A percentile compares a stretch with the other conserved stretches of the same genome.
phyloP scores from a whole-genome alignment of 768 basidiomycete genomes.

The Pulveroboletus sp. region DNA sequence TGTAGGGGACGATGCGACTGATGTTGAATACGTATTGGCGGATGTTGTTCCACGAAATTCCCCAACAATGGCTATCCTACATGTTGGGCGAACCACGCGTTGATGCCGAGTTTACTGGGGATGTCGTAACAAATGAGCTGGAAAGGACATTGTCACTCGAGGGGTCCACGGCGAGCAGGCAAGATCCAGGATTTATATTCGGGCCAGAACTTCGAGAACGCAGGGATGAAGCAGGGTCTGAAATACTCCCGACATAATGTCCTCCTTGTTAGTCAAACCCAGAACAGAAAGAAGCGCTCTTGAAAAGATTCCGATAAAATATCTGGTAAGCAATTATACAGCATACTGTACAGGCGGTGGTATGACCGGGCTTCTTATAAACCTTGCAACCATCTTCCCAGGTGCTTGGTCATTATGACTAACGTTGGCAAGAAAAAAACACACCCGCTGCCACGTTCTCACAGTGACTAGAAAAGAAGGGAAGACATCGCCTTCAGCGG shows the following conservation, averaged over 20 bases:
- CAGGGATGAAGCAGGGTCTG: too few relatives aligned
- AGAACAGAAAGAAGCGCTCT: not conserved
- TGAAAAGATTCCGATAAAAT: not conserved
- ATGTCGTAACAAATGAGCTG: constrained; percentile 44
- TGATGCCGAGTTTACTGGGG: constrained; percentile 26
- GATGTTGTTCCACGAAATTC: not conserved
- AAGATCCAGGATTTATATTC: constrained; percentile 5
- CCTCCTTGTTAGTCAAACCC: not conserved
- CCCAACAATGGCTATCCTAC: constrained; percentile 19
- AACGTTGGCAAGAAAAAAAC: constrained; percentile 7
- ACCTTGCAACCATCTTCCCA: constrained; percentile 6
- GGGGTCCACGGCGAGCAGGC: not conserved
- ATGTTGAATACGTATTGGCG: constrained; percentile 36
- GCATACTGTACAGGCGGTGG: not conserved
- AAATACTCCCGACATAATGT: not conserved
- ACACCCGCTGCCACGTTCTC: constrained; percentile 7
- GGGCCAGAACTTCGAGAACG: not conserved
- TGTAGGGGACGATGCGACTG: constrained; percentile 36
- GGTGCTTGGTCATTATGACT: constrained; percentile 13
- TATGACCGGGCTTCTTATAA: not conserved
- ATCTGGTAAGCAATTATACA: not conserved
- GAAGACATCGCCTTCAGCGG: constrained; percentile 6
- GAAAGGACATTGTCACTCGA: constrained; percentile 19
- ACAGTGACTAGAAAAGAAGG: not conserved
- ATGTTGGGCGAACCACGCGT: constrained; percentile 41